phyloP scores from a whole-genome alignment of 495 filamentous ascomycete species.

The Beverwykella pulmonaria region DNA sequence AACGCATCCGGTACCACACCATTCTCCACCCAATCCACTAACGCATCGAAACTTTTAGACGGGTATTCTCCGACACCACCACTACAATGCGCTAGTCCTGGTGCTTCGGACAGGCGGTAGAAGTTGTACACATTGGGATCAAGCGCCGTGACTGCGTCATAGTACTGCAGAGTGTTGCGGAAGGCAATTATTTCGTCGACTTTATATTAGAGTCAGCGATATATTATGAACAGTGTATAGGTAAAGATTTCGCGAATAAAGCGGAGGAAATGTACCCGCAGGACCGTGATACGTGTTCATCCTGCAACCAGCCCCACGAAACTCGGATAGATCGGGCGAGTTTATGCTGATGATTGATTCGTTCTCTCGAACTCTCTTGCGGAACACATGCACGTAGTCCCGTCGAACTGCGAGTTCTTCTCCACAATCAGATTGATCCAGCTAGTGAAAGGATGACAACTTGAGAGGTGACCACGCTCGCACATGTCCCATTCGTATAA shows the following conservation, averaged over 20 bases:
- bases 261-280: not conserved
- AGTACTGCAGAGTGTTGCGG: conserved; percentile 35
- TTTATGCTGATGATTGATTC: conserved; percentile 15
- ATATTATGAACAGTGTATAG: too few species aligned
- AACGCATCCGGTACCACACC: conserved; percentile 35
- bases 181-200: conserved; percentile 38
- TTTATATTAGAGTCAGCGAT: too few species aligned
- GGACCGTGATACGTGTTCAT: conserved; percentile 31
- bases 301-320: conserved; percentile 13
- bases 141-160: conserved; percentile 32
- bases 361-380: not conserved
- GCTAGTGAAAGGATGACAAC: not conserved
- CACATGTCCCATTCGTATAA: not conserved
- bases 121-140: conserved; percentile 33
- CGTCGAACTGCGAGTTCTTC: not conserved
- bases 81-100: conserved; percentile 37
- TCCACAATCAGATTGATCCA: not conserved
- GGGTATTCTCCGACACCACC: conserved; percentile 37
- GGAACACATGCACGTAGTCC: not conserved
- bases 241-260: too few species aligned
- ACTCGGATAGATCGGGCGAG: conserved; percentile 14
- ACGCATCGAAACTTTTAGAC: conserved; percentile 13
- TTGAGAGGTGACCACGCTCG: not conserved
- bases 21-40: conserved; percentile 42
- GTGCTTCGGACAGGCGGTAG: conserved; percentile 40